phyloP scores from a whole-genome alignment of 768 basidiomycete species.

The Phlebiopsis gigantea region DNA sequence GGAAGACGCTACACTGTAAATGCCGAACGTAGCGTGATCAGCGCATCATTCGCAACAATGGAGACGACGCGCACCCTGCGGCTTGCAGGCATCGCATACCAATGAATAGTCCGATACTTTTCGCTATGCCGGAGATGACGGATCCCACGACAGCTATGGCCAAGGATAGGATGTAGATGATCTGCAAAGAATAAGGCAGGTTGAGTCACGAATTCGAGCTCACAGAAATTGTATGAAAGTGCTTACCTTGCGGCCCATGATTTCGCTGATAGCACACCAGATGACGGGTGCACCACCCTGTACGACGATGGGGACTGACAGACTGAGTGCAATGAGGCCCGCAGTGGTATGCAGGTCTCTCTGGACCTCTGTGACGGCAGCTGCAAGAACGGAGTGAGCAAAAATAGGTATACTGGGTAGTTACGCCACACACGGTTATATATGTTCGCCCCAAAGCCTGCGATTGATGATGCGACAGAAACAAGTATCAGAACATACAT shows the following conservation, averaged over 20 bases:
- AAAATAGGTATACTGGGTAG: background rate
- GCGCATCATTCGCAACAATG: too few relatives aligned
- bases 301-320: conserved; percentile 67
- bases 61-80: conserved; percentile 41
- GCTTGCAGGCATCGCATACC: conserved; percentile 68
- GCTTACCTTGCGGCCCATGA: conserved; percentile 66
- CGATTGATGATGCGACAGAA: conserved; percentile 49
- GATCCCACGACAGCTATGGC: conserved; percentile 51
- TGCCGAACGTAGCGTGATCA: too few relatives aligned
- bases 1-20: conserved; percentile 57
- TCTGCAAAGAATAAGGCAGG: conserved; percentile 23
- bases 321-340: conserved; percentile 57
- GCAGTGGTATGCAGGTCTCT: conserved; percentile 52
- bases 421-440: conserved; percentile 50
- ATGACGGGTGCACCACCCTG: conserved; percentile 64
- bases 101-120: conserved; percentile 51
- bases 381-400: conserved; percentile 28
- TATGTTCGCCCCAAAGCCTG: conserved; percentile 52
- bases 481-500: conserved; percentile 42
- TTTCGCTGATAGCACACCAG: conserved; percentile 69
- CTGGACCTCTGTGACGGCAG: conserved; percentile 58
- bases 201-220: background rate
- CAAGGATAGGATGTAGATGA: conserved; percentile 50
- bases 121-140: conserved; percentile 49
- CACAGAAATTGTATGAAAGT: background rate